Percentiles rank a stretch among this genome's conserved stretches.
These are phyloP conservation scores for Tuber indicum DNA, from an alignment of 495 filamentous ascomycete species.

Conservation along the genomic window DNA sequence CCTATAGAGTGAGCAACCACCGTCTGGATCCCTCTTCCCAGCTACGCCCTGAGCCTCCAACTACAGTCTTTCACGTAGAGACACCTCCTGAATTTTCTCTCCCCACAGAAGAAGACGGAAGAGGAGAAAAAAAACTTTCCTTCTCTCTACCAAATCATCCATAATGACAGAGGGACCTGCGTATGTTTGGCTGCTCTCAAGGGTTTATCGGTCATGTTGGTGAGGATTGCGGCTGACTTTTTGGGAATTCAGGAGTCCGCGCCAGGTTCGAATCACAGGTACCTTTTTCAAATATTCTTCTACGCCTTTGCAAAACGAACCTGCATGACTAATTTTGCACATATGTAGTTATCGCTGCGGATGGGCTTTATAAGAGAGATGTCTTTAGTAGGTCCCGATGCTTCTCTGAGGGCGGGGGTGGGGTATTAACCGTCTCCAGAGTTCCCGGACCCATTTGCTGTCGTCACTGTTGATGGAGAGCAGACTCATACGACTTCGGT, in stretches of 20 bases:
- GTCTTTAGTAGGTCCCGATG: conserved; percentile 72
- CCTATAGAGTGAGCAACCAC: conserved; percentile 37
- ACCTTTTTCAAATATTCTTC: conserved; percentile 40
- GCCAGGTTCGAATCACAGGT: conserved; percentile 63
- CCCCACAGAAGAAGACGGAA: conserved; percentile 18
- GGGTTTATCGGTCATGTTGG: conserved; percentile 15
- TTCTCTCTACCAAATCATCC: conserved; percentile 9
- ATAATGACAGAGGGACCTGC: conserved; percentile 40
- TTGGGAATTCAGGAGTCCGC: conserved; percentile 46
- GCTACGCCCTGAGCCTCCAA: conserved; percentile 34
- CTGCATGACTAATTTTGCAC: conserved; percentile 2
- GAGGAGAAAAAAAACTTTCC: background rate
- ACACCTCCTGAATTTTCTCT: conserved; percentile 29
- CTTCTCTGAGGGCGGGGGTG: conserved; percentile 17
- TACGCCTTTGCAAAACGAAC: conserved; percentile 16
- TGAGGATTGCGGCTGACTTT: conserved; percentile 41
- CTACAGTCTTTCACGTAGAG: conserved; percentile 24
- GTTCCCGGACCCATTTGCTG: conserved; percentile 95
- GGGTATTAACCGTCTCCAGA: conserved; percentile 51
- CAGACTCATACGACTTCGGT: conserved; percentile 93
- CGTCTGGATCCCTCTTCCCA: conserved; percentile 13
- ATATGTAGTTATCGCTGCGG: conserved; percentile 82
- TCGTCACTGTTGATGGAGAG: conserved; percentile 91
- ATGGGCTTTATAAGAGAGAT: conserved; percentile 98
- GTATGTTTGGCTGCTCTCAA: conserved; percentile 22